Conservation (phyloP, 495 filamentous ascomycete genomes). For the Jackrogersella multiformis region DNA sequence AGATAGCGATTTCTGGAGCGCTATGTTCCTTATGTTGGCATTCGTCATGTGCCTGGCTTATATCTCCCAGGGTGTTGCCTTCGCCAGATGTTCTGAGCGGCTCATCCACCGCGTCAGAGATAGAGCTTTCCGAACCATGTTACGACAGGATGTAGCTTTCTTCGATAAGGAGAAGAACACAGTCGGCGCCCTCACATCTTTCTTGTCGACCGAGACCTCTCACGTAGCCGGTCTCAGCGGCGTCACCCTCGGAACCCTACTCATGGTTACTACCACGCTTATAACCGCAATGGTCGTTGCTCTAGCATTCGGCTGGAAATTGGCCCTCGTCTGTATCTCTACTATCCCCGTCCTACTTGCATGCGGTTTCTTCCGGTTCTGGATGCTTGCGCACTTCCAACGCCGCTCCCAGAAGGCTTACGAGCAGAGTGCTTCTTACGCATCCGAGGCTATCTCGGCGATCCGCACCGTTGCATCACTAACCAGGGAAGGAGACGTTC, state of each 20-base stretch:
- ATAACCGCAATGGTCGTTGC: constrained; percentile 71
- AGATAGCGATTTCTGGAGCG: constrained; percentile 85
- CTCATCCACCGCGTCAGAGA: constrained; percentile 84
- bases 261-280: constrained; percentile 79
- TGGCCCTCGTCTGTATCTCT: constrained; percentile 82
- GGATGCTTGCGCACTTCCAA: constrained; percentile 81
- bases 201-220: constrained; percentile 86
- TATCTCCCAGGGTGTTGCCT: constrained; percentile 72
- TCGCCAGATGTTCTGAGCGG: constrained; percentile 84
- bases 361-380: constrained; percentile 89
- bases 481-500: constrained; percentile 83
- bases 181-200: constrained; percentile 83
- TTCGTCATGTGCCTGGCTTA: constrained; percentile 77
- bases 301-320: constrained; percentile 84
- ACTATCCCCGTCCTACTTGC: constrained; percentile 79
- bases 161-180: constrained; percentile 89
- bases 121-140: constrained; percentile 81
- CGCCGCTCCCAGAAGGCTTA: constrained; percentile 74
- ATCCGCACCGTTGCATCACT: constrained; percentile 94
- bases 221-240: constrained; percentile 85
- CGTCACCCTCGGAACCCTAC: constrained; percentile 81
- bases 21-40: constrained; percentile 96
- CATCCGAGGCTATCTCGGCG: constrained; percentile 88
- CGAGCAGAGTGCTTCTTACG: constrained; percentile 78
- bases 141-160: constrained; percentile 92